phyloP scores from a whole-genome alignment of 768 basidiomycete genomes.

The Crucibulum laeve region DNA sequence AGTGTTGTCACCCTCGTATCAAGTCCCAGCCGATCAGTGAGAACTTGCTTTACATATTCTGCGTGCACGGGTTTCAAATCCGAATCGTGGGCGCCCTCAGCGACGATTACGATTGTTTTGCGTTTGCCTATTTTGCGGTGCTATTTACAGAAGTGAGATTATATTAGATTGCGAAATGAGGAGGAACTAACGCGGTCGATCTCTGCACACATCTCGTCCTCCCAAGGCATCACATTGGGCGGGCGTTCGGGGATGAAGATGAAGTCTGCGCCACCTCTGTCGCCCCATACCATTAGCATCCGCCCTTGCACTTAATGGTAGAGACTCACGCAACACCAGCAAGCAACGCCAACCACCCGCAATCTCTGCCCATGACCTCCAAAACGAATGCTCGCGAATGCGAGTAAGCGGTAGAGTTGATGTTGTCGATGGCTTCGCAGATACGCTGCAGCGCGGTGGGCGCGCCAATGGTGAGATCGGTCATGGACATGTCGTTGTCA shows the following conservation, averaged over 20 bases:
- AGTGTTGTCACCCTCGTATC: slow-evolving; percentile 96
- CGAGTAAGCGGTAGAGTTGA: slow-evolving; percentile 93
- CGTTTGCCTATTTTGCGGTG: slow-evolving; percentile 91
- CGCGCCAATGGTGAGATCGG: slow-evolving; percentile 95
- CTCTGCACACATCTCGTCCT: slow-evolving; percentile 84
- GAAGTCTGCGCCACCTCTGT: slow-evolving; percentile 88
- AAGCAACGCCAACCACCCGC: slow-evolving; percentile 96
- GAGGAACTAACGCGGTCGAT: slow-evolving; percentile 62
- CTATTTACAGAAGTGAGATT: slow-evolving; percentile 30
- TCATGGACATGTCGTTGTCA: slow-evolving; percentile 99
- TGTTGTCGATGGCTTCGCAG: slow-evolving; percentile 97
- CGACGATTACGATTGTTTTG: slow-evolving; percentile 97
- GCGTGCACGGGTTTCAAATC: slow-evolving; percentile 89
- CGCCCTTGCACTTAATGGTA: not conserved
- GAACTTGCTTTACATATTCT: slow-evolving; percentile 86
- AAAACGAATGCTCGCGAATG: slow-evolving; percentile 98
- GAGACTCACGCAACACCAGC: slow-evolving; percentile 79
- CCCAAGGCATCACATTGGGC: slow-evolving; percentile 77
- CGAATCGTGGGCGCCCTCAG: slow-evolving; percentile 90
- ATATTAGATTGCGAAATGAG: slow-evolving; percentile 1
- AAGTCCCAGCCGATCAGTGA: slow-evolving; percentile 80
- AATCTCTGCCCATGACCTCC: slow-evolving; percentile 99
- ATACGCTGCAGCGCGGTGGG: slow-evolving; percentile 94
- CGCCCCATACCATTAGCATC: not conserved
- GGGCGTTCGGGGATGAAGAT: slow-evolving; percentile 97